Conservation (phyloP, 2,329 filamentous ascomycete species). For the Aspergillus phoenicis region DNA sequence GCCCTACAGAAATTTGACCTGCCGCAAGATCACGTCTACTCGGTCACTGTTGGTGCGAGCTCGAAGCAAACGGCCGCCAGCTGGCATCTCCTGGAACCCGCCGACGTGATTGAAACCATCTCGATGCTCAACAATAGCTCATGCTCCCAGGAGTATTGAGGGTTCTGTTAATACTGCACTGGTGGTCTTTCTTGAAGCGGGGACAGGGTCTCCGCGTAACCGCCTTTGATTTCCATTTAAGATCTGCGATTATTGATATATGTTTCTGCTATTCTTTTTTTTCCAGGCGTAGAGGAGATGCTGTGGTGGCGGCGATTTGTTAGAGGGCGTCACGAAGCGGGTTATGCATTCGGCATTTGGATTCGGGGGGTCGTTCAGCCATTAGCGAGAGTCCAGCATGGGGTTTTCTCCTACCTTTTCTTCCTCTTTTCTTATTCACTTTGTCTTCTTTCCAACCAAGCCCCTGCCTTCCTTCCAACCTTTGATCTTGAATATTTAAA, state of each 20-base stretch:
- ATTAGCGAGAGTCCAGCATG: constrained; percentile 1
- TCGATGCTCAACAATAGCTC: constrained; percentile 55
- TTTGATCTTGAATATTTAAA: not conserved
- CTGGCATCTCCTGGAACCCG: constrained; percentile 86
- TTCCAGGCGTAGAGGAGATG: constrained; percentile 3
- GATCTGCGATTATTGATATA: constrained; percentile 1
- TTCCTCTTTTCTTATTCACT: not conserved
- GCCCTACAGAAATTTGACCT: constrained; percentile 65
- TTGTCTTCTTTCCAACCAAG: no score
- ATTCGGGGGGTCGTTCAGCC: not conserved
- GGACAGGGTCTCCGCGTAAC: not conserved
- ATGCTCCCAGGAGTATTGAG: constrained; percentile 30
- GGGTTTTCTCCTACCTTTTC: not conserved
- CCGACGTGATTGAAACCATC: constrained; percentile 76
- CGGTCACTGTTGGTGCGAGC: constrained; percentile 87
- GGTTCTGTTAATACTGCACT: not conserved
- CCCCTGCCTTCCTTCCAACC: not conserved
- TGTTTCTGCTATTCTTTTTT: not conserved
- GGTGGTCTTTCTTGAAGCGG: not conserved
- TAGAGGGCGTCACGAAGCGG: not conserved
- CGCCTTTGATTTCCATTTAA: not conserved
- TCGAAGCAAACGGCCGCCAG: constrained; percentile 88
- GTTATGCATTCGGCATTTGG: not conserved
- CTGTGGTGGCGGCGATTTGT: not conserved
- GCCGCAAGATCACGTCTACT: constrained; percentile 72